Conservation (phyloP, 306 rosid species). For the Canavalia gladiata region DNA sequence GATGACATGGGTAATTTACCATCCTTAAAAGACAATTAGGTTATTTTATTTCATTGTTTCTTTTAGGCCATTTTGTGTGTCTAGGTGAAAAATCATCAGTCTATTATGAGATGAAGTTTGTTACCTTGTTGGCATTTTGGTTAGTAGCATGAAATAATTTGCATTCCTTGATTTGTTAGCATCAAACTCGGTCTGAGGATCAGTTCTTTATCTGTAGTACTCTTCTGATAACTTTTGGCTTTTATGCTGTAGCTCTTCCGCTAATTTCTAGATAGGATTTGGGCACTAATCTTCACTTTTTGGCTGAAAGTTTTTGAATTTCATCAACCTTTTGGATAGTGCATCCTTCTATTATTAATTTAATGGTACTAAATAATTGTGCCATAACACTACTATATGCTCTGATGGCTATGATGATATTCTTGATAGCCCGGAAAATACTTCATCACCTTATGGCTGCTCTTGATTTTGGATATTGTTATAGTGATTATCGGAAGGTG, state of each 20-base stretch:
- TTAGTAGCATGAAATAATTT: constrained; percentile 30
- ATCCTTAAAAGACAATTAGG: constrained; percentile 38
- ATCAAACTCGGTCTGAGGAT: constrained; percentile 19
- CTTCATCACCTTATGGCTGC: not conserved
- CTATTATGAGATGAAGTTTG: constrained; percentile 15
- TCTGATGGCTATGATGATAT: not conserved
- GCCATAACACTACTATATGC: not conserved
- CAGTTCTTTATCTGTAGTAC: not conserved
- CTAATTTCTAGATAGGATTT: constrained; percentile 25
- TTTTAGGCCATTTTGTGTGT: constrained; percentile 27
- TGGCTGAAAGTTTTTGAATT: not conserved
- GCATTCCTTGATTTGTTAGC: constrained; percentile 17
- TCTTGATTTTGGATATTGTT: constrained; percentile 8
- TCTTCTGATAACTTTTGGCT: not conserved
- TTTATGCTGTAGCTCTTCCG: constrained; percentile 26
- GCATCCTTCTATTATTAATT: constrained; percentile 1
- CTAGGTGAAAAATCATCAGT: not conserved
- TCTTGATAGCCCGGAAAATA: not conserved
- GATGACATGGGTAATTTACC: constrained; percentile 84
- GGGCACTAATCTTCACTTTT: not conserved
- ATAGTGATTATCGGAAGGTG: not conserved
- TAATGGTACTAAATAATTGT: not conserved
- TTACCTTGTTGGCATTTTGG: constrained; percentile 10
- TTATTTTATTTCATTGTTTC: constrained; percentile 13
- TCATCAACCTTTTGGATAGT: not conserved